Evolutionary conservation across 352 stramenopile species (phyloP).

Genomic region (Phytophthora palmivora): DNA sequence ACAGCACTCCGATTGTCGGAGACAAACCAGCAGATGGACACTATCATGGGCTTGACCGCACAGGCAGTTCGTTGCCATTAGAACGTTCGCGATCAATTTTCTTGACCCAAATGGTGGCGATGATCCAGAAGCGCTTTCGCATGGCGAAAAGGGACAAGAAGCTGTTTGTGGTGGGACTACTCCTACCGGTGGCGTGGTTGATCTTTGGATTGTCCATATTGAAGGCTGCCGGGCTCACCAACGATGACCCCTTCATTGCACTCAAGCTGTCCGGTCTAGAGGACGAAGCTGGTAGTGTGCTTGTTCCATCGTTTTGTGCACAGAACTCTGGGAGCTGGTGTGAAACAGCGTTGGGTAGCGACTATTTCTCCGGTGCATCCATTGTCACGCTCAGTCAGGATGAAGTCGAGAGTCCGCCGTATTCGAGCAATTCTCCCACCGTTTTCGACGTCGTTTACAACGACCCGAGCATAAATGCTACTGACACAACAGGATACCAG

Average conservation of each 20-base stretch:
- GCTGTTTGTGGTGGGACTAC: constrained; percentile 21
- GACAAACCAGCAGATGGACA: constrained; percentile 21
- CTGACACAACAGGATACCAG: constrained; percentile 36
- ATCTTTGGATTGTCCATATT: constrained; percentile 34
- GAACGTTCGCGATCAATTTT: constrained; percentile 25
- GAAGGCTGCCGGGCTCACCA: constrained; percentile 28
- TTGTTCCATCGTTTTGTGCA: constrained; percentile 23
- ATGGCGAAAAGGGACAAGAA: constrained; percentile 33
- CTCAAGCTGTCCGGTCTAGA: constrained; percentile 25
- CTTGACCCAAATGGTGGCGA: constrained; percentile 26
- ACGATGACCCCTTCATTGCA: constrained; percentile 33
- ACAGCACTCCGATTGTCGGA: constrained; percentile 30
- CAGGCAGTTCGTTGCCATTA: constrained; percentile 24
- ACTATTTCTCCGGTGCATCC: constrained; percentile 32
- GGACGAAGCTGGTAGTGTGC: constrained; percentile 13
- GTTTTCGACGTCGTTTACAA: constrained; percentile 53
- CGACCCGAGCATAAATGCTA: constrained; percentile 34
- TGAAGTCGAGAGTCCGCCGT: constrained; percentile 24
- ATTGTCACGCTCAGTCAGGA: constrained; percentile 15
- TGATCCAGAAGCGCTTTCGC: constrained; percentile 32
- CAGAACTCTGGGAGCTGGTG: constrained; percentile 32
- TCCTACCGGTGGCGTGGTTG: constrained; percentile 31
- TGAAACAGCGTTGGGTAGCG: constrained; percentile 20
- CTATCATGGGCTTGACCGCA: constrained; percentile 17
- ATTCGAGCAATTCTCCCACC: constrained; percentile 41